These are phyloP conservation scores for Penicillium paxilli DNA, from an alignment of 495 filamentous ascomycete genomes.

Conservation along the genomic window DNA sequence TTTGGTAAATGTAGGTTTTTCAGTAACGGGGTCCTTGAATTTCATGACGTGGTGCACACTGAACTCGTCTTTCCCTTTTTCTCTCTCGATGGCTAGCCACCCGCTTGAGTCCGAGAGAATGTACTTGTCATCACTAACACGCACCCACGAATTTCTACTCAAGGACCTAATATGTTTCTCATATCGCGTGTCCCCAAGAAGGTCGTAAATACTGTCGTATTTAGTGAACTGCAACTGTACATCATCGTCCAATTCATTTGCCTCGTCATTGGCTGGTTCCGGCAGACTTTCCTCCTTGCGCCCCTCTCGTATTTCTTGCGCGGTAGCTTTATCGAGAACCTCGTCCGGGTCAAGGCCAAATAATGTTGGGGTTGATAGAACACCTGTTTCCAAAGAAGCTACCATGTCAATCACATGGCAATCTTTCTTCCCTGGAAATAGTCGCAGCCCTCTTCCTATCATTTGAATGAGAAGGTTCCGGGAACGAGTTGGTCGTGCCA, in stretches of 20 bases:
- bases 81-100: conserved; percentile 62
- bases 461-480: conserved; percentile 93
- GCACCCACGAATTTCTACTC: conserved; percentile 79
- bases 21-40: conserved; percentile 24
- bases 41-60: conserved; percentile 35
- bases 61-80: conserved; percentile 24
- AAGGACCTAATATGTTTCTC: conserved; percentile 77
- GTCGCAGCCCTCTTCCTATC: conserved; percentile 91
- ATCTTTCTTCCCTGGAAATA: conserved; percentile 76
- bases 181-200: conserved; percentile 77
- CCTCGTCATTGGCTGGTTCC: neutral
- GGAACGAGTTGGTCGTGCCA: conserved; percentile 87
- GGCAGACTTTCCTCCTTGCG: neutral
- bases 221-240: conserved; percentile 65
- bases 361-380: conserved; percentile 86
- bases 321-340: conserved; percentile 61
- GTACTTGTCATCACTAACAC: conserved; percentile 62
- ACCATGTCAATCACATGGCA: conserved; percentile 99
- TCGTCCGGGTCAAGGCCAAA: conserved; percentile 92
- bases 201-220: conserved; percentile 84
- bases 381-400: conserved; percentile 72
- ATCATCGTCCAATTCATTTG: conserved; percentile 19
- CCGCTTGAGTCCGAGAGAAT: conserved; percentile 54
- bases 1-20: conserved; percentile 48
- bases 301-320: conserved; percentile 55